Evolutionary conservation across 345 rosid genomes (phyloP).

Genomic region (Pistacia atlantica): DNA sequence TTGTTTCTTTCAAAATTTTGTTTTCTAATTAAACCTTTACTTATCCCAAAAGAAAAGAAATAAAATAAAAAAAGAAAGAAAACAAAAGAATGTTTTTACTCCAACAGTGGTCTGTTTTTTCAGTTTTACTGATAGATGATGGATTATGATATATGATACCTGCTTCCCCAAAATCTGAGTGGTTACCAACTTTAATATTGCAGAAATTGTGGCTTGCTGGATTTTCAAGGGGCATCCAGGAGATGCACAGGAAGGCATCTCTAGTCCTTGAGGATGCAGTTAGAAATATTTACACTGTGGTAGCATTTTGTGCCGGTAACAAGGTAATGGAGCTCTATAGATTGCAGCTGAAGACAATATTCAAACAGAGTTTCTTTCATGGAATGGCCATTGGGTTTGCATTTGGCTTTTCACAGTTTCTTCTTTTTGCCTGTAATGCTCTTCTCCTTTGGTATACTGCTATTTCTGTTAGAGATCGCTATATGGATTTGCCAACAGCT

Average conservation of each 20-base stretch:
- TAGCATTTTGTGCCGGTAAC: slow-evolving; percentile 98
- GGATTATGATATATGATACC: not conserved
- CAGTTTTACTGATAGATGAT: slow-evolving; percentile 2
- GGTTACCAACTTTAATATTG: slow-evolving; percentile 27
- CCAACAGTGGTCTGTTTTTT: not conserved
- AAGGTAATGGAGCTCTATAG: slow-evolving; percentile 99
- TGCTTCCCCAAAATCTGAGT: slow-evolving; percentile 12
- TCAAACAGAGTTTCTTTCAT: slow-evolving; percentile 82
- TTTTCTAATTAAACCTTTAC: not conserved
- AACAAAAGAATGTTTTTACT: not conserved
- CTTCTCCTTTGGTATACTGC: slow-evolving; percentile 98
- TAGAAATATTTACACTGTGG: slow-evolving; percentile 98
- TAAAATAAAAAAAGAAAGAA: not conserved
- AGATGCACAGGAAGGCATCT: slow-evolving; percentile 99
- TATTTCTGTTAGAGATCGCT: slow-evolving; percentile 46
- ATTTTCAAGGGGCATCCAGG: slow-evolving; percentile 98
- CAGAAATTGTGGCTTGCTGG: slow-evolving; percentile 99
- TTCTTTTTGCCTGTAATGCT: slow-evolving; percentile 98
- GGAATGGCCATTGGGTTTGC: slow-evolving; percentile 97
- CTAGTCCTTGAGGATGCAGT: slow-evolving; percentile 99
- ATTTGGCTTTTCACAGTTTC: slow-evolving; percentile 99
- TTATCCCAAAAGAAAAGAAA: not conserved
- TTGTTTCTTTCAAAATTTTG: not conserved
- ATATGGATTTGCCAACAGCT: slow-evolving; percentile 67
- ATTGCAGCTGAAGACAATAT: slow-evolving; percentile 77